A percentile compares a stretch with the other conserved stretches of the same genome.
phyloP scores from a whole-genome alignment of 768 basidiomycete genomes.

The Tubosaeta sp. region DNA sequence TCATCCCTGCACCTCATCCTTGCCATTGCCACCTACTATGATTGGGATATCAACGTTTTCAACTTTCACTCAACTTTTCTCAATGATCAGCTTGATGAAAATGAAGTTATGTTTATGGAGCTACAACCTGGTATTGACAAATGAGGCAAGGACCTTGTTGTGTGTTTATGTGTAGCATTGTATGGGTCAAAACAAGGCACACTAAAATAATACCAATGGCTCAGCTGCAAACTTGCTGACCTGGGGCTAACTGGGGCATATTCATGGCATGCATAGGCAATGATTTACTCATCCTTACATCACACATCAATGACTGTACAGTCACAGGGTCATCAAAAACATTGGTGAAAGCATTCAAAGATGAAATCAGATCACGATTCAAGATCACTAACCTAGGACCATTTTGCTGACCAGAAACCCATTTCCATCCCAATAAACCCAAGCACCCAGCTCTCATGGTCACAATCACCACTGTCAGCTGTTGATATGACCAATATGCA shows the following conservation, averaged over 20 bases:
- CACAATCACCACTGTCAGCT: not conserved
- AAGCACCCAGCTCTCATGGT: not conserved
- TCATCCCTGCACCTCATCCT: too few species aligned
- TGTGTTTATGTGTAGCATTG: not conserved
- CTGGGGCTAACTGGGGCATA: constrained; percentile 2
- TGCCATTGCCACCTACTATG: too few species aligned
- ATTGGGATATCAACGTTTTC: constrained; percentile 1
- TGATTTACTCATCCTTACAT: not conserved
- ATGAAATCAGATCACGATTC: not conserved
- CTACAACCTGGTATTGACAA: not conserved
- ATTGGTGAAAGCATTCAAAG: constrained; percentile 5
- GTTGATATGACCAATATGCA: not conserved
- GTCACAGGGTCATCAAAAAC: not conserved
- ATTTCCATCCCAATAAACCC: not conserved
- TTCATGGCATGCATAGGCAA: not conserved
- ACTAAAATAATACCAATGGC: constrained; percentile 6
- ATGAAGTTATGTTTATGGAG: constrained; percentile 10
- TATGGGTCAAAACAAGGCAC: too few species aligned
- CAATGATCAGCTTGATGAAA: constrained; percentile 3
- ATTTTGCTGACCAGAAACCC: not conserved
- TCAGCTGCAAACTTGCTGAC: not conserved
- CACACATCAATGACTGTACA: constrained; percentile 7
- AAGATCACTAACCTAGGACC: constrained; percentile 1
- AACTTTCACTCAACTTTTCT: constrained; percentile 9
- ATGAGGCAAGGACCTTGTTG: not conserved